Evolutionary conservation across 169 alveolate genomes (phyloP), one percentile per base, ranked within the genome.

Genomic region (Amoebophrya sp.): DNA sequence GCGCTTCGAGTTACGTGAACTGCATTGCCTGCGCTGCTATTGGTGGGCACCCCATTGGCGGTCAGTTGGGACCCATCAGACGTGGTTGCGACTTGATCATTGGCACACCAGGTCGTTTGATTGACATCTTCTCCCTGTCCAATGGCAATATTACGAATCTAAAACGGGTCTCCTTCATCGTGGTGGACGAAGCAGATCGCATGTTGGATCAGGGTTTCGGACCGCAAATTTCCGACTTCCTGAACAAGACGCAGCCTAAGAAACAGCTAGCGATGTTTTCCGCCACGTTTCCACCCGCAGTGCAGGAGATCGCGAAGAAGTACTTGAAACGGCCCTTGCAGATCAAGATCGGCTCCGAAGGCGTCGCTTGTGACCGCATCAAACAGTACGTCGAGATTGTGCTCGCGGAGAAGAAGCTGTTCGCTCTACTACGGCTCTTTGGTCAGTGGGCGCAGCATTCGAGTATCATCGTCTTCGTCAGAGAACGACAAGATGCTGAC

Each of bases 171-270:
- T 96, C 99, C 24, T 97, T 96, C 95, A 96, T 98, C 24, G 99
- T 98, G n/a, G 95, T 98, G 41, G 99, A 98, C 96, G 99, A 98
- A 95, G 99, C 99, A 10, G 99, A 98, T 93, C 94, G 99, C 93
- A 97, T 98, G 98, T 95, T 96, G 76, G 99, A 97, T 95, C 96
- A 98, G 98, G 99, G 99, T 6, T 98, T 99, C 95, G 99, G 98
- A 94, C 99, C 99, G 89, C 99, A 99, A 95, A 97, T 98, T 1
- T 93, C 96, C 6, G 97, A 97, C 93, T 98, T 99, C 38, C 93
- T 98, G 39, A 96, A 95, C 65, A 97, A 97, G 90, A 92, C 93
- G 41, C 94, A 93, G 78, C 95, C 93, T 0, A 94, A 92, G 53
- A 90, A 93, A 90, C 99, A 99, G 95, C 96, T 98, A 89, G 99